These are phyloP conservation scores for Backusella circina DNA, from an alignment of 192 early-diverging fungal genomes.

Conservation along the genomic window DNA sequence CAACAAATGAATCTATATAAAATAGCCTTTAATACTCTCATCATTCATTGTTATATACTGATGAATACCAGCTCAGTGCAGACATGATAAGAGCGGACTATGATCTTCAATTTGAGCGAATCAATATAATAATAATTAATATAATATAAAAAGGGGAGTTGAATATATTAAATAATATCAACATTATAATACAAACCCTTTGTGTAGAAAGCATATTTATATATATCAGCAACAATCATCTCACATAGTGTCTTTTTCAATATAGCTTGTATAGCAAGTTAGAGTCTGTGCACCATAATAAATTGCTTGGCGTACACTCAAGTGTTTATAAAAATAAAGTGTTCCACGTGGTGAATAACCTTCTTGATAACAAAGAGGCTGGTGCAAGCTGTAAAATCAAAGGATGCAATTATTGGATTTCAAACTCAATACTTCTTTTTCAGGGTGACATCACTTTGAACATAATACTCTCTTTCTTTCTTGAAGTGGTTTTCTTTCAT, in stretches of 20 bases:
- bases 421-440: constrained; percentile 2
- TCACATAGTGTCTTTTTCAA: neutral
- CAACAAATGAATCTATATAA: neutral
- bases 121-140: neutral
- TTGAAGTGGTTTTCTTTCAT: neutral
- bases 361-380: neutral
- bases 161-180: neutral
- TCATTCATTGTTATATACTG: neutral
- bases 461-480: neutral
- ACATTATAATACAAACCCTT: neutral
- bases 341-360: neutral
- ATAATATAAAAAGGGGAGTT: constrained; percentile 1
- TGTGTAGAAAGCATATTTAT: too few relatives aligned
- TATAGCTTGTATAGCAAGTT: neutral
- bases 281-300: neutral
- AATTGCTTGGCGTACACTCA: neutral
- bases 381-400: neutral
- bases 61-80: neutral
- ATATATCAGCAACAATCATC: neutral
- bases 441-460: constrained; percentile 2
- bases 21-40: neutral
- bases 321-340: neutral
- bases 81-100: neutral
- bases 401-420: constrained; percentile 3
- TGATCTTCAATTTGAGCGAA: neutral